Evolutionary conservation across 371 early-diverging fungal species (phyloP).

Genomic region (Mucor saturninus): DNA sequence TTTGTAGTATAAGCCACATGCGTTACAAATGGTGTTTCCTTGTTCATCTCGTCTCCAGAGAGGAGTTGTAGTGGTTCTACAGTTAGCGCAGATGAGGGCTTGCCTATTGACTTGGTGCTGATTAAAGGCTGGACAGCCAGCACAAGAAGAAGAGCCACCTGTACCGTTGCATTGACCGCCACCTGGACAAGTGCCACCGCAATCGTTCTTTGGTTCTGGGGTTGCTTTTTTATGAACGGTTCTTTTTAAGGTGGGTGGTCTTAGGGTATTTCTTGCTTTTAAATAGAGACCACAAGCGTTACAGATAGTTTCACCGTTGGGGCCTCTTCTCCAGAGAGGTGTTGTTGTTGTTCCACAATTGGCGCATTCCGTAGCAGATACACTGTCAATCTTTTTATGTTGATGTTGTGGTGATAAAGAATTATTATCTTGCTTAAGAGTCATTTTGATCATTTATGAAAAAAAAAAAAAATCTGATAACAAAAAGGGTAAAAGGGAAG

Average conservation of each 20-base stretch:
- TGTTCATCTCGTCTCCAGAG: constrained; percentile 88
- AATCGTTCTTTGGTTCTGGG: constrained; percentile 20
- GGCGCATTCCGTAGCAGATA: constrained; percentile 63
- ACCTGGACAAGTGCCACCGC: constrained; percentile 73
- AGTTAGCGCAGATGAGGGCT: constrained; percentile 74
- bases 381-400: constrained; percentile 24
- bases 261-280: constrained; percentile 39
- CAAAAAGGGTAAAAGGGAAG: constrained; percentile 1
- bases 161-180: constrained; percentile 77
- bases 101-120: constrained; percentile 66
- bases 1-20: constrained; percentile 88
- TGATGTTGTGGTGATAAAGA: constrained; percentile 20
- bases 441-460: neutral
- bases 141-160: constrained; percentile 71
- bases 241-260: constrained; percentile 55
- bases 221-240: constrained; percentile 21
- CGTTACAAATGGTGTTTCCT: constrained; percentile 85
- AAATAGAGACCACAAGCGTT: constrained; percentile 87
- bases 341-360: constrained; percentile 87
- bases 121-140: constrained; percentile 77
- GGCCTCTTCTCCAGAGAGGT: constrained; percentile 88
- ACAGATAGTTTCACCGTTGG: constrained; percentile 79
- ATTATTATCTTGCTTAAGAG: neutral
- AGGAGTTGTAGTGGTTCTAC: constrained; percentile 84
- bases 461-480: constrained; percentile 6